Conservation (phyloP, 257 asterid genomes). For the Striga asiatica region DNA sequence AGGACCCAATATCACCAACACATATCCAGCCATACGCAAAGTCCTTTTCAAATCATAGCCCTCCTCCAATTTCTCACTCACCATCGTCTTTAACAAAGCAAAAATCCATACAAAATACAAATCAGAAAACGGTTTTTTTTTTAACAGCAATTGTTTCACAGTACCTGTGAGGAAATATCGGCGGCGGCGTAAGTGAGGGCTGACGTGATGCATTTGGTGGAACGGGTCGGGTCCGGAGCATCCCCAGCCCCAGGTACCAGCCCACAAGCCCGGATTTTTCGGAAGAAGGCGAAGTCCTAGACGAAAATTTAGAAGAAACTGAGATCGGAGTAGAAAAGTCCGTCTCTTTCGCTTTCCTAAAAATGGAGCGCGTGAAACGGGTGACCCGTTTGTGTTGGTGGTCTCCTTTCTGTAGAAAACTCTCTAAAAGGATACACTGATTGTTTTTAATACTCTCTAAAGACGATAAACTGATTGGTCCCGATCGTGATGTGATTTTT, state of each 20-base stretch:
- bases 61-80: constrained; percentile 24
- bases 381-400: constrained; percentile 25
- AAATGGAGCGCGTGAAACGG: constrained; percentile 26
- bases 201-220: constrained; percentile 70
- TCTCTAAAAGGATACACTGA: too few relatives aligned
- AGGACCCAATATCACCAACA: constrained; percentile 42
- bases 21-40: constrained; percentile 53
- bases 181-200: constrained; percentile 71
- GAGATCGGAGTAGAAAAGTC: constrained; percentile 17
- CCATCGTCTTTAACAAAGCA: constrained; percentile 28
- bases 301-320: constrained; percentile 13
- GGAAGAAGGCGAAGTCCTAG: constrained; percentile 18
- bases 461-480: too few relatives aligned
- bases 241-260: constrained; percentile 67
- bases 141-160: background rate
- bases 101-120: background rate
- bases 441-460: too few relatives aligned
- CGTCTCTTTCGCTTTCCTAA: constrained; percentile 19
- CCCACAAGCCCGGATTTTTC: constrained; percentile 32
- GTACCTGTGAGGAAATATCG: constrained; percentile 82
- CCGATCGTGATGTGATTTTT: too few relatives aligned
- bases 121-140: background rate
- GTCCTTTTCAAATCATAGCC: constrained; percentile 41
- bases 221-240: constrained; percentile 55
- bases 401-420: too few relatives aligned